These are phyloP conservation scores for Drosera capensis DNA, from an alignment of 148 eudicot genomes.

Conservation along the genomic window DNA sequence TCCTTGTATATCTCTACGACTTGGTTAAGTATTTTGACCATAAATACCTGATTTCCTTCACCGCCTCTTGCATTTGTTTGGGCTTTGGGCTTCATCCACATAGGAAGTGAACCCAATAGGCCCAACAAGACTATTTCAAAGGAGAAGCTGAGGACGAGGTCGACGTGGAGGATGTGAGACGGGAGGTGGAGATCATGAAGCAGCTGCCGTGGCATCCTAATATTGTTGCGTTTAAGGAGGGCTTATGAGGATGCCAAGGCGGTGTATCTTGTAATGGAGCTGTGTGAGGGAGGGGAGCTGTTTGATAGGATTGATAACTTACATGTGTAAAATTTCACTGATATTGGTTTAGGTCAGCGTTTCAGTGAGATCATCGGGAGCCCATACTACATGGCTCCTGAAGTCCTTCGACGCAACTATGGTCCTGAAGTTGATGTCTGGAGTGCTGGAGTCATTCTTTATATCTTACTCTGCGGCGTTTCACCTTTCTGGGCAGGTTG, in stretches of 20 bases:
- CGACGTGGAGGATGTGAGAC: conserved; percentile 66
- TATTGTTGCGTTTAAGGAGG: conserved; percentile 57
- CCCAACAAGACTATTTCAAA: conserved; percentile 77
- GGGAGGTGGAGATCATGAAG: conserved; percentile 87
- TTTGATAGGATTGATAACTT: conserved; percentile 90
- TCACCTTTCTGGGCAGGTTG: conserved; percentile 97
- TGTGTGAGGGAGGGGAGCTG: conserved; percentile 94
- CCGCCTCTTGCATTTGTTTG: too few species aligned
- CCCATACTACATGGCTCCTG: conserved; percentile 98
- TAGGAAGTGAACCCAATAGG: too few species aligned
- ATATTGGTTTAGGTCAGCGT: conserved; percentile 33
- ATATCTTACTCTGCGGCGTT: conserved; percentile 74
- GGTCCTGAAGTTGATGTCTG: conserved; percentile 73
- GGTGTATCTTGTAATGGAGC: conserved; percentile 81
- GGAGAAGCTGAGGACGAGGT: conserved; percentile 54
- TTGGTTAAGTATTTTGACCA: too few species aligned
- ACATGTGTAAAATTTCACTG: neutral
- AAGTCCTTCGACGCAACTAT: conserved; percentile 67
- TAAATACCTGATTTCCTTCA: too few species aligned
- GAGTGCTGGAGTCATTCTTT: conserved; percentile 93
- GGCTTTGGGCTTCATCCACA: too few species aligned
- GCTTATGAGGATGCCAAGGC: conserved; percentile 85
- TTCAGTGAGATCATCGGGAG: conserved; percentile 83
- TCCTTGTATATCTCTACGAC: too few species aligned
- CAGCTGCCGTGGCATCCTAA: conserved; percentile 63